Conservation (phyloP, 2,329 filamentous ascomycete genomes). For the Alternaria consortialis region DNA sequence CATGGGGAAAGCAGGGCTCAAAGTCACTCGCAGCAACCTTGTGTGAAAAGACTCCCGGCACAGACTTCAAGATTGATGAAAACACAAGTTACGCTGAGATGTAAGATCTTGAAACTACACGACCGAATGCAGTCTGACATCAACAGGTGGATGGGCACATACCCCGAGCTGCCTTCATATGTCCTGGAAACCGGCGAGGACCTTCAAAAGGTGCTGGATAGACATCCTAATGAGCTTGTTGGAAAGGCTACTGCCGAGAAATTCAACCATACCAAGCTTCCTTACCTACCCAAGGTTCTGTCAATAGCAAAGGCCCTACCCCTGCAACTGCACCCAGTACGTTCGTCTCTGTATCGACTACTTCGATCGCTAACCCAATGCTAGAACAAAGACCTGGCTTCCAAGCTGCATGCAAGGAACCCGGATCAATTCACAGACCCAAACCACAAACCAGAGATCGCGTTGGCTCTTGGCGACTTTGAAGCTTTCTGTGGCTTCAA, state of each 20-base stretch:
- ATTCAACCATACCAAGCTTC: constrained; percentile 70
- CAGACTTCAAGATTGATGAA: constrained; percentile 70
- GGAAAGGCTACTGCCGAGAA: constrained; percentile 69
- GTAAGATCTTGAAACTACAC: constrained; percentile 29
- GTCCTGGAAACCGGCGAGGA: constrained; percentile 69
- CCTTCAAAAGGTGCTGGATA: constrained; percentile 70
- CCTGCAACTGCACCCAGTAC: constrained; percentile 73
- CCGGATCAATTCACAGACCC: constrained; percentile 73
- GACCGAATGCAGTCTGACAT: constrained; percentile 12
- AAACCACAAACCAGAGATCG: constrained; percentile 85
- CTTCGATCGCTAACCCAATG: constrained; percentile 9
- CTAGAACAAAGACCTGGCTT: constrained; percentile 69
- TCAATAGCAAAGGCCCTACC: constrained; percentile 79
- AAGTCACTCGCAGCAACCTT: constrained; percentile 72
- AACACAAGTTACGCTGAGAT: constrained; percentile 70
- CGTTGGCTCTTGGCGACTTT: constrained; percentile 74
- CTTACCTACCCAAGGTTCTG: constrained; percentile 78
- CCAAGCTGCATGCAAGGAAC: constrained; percentile 69
- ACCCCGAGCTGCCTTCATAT: constrained; percentile 73
- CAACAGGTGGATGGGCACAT: constrained; percentile 74
- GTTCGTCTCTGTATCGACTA: not conserved
- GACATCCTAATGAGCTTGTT: constrained; percentile 68
- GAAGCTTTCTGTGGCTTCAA: constrained; percentile 82
- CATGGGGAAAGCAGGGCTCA: constrained; percentile 74
- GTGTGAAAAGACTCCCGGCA: constrained; percentile 71